A percentile compares a stretch with the other conserved stretches of the same genome.
Conservation (phyloP, 2,329 filamentous ascomycete genomes). For the Penicillium sumatraense region DNA sequence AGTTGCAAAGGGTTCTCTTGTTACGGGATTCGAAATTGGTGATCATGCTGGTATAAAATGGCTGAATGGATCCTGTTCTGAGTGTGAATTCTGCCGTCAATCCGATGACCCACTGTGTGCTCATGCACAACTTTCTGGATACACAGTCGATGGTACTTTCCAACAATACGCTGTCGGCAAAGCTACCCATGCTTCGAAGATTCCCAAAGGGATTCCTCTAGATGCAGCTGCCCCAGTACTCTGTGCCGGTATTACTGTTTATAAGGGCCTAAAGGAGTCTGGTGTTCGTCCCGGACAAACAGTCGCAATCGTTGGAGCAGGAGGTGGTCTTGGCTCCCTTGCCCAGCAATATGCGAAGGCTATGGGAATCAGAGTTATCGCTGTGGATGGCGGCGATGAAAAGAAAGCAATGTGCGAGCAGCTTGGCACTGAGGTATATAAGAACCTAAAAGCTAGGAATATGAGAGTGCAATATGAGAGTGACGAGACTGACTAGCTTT, state of each 20-base stretch:
- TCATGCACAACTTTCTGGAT: slow-evolving; percentile 76
- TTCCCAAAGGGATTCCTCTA: slow-evolving; percentile 76
- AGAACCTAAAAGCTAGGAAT: no score
- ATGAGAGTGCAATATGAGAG: neutral
- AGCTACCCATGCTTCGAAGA: slow-evolving; percentile 79
- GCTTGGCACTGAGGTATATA: slow-evolving; percentile 66
- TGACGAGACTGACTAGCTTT: neutral
- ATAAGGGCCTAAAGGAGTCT: slow-evolving; percentile 90
- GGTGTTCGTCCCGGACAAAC: slow-evolving; percentile 73
- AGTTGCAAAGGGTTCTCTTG: slow-evolving; percentile 74
- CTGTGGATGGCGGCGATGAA: slow-evolving; percentile 81
- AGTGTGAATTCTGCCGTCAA: slow-evolving; percentile 79
- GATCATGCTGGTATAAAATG: slow-evolving; percentile 86
- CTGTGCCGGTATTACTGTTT: slow-evolving; percentile 85
- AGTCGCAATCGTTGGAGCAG: slow-evolving; percentile 84
- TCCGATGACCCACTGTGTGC: slow-evolving; percentile 80
- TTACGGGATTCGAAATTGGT: slow-evolving; percentile 75
- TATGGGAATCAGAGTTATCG: slow-evolving; percentile 81
- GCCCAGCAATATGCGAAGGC: slow-evolving; percentile 88
- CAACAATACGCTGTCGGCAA: slow-evolving; percentile 91
- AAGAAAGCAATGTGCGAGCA: slow-evolving; percentile 70
- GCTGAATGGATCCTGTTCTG: slow-evolving; percentile 84
- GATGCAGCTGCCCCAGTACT: slow-evolving; percentile 80
- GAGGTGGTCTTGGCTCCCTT: slow-evolving; percentile 78
- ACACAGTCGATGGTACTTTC: slow-evolving; percentile 90